Base-by-base conservation (phyloP, 495 filamentous ascomycete genomes). In the Tuber magnatum region DNA sequence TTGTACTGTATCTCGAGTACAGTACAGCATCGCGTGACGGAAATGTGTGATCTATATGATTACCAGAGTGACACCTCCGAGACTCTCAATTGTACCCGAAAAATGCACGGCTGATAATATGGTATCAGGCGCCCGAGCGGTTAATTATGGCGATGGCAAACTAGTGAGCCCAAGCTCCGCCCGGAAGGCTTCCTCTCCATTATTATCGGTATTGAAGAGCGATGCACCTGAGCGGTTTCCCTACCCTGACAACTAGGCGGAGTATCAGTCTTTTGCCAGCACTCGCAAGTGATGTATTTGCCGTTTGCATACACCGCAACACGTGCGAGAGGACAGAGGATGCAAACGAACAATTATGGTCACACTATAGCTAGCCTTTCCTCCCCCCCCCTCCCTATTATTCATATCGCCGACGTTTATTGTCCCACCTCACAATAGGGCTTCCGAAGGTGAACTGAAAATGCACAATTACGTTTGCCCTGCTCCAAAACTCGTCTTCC, bases 1-100 rank as follows among this genome's bases (percentile, higher is more conserved):
- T 65, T 35, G 56, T 65, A 3, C 14, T 10, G 51, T 61, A n/a
- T n/a, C n/a, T n/a, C n/a, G n/a, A n/a, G n/a, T n/a, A n/a, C n/a
- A n/a, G n/a, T n/a, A 40, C 7, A 7, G 39, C 39, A 65, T 65
- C 56, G 56, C 56, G 56, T 65, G 56, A 65, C 28, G 4, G 28
- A 65, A 65, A 35, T 14, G 56, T 65, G 56, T 65, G 56, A 65
- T 65, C 56, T 4, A 65, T 35, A 65, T 65, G 56, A 65, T 65
- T 65, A 35, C 56, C 51, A 24, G 51, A 20, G 12, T 4, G 32
- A 65, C 28, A 16, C 28, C 56, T 61, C 56, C 56, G 16, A 35
- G 12, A 35, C 28, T 16, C 5, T 7, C 32, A 35, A 32, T 35
- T 32, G 56, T 65, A 20, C 28, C 28, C 28, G n/a, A 18, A 65